phyloP scores from a whole-genome alignment of 306 rosid species.

The Quercus robur region DNA sequence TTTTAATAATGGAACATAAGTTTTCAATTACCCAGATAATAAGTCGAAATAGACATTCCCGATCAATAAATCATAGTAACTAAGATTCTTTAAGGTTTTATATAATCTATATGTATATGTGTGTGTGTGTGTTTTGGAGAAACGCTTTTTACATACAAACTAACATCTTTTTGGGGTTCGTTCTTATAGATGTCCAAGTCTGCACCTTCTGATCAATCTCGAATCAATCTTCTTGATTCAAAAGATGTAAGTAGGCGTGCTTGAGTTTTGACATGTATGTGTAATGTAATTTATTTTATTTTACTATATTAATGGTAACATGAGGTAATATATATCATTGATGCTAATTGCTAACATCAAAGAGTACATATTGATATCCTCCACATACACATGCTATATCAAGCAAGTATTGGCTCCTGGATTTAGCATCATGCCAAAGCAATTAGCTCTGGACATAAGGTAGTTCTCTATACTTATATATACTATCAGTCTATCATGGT shows the following conservation, averaged over 20 bases:
- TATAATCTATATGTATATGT: not conserved
- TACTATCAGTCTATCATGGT: not conserved
- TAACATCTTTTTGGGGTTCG: constrained; percentile 4
- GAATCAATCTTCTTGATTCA: constrained; percentile 92
- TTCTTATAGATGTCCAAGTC: constrained; percentile 92
- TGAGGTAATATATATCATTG: not conserved
- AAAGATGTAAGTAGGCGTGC: constrained; percentile 68
- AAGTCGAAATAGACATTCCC: not conserved
- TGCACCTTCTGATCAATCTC: constrained; percentile 91
- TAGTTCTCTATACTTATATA: not conserved
- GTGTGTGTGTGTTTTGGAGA: no score
- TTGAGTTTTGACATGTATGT: not conserved
- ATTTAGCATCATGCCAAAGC: not conserved
- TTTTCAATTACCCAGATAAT: not conserved
- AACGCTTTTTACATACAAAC: no score
- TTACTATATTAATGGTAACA: not conserved
- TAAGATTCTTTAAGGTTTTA: not conserved
- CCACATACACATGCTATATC: not conserved
- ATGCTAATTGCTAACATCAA: not conserved
- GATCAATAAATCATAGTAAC: not conserved
- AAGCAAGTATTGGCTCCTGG: not conserved
- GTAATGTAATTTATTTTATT: not conserved
- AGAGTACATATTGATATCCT: not conserved
- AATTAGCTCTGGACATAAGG: not conserved
- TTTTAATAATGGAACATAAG: not conserved